Conservation (phyloP, 305 asterid species). For the Fraxinus xanthoxyloides region DNA sequence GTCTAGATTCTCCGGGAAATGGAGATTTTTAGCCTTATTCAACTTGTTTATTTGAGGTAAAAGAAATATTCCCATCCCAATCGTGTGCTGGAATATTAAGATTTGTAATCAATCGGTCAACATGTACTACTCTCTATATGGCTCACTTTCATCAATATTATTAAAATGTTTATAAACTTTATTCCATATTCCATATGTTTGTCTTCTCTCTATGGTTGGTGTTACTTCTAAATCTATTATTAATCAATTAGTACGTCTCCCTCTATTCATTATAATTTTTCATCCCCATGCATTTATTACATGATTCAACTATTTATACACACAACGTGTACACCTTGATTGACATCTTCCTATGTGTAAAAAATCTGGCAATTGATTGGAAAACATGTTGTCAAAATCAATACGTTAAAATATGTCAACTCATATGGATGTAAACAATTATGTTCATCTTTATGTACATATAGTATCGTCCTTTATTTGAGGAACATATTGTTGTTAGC, state of each 20-base stretch:
- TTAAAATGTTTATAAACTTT: conserved; percentile 4
- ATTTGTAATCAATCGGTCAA: conserved; percentile 30
- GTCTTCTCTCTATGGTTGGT: conserved; percentile 32
- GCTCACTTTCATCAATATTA: conserved; percentile 13
- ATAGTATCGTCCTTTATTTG: too few relatives aligned
- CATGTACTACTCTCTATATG: conserved; percentile 21
- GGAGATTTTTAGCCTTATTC: conserved; percentile 40
- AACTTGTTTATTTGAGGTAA: conserved; percentile 28
- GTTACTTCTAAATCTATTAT: background rate
- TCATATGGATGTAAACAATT: too few relatives aligned
- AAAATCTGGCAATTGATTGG: too few relatives aligned
- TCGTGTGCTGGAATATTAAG: conserved; percentile 33
- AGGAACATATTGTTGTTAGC: background rate
- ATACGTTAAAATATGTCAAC: too few relatives aligned
- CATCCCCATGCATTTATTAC: background rate
- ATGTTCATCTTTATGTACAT: too few relatives aligned
- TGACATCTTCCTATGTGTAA: too few relatives aligned
- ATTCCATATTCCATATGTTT: conserved; percentile 53
- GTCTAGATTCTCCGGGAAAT: conserved; percentile 86
- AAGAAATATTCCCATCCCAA: conserved; percentile 26
- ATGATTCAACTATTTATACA: too few relatives aligned
- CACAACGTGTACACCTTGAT: too few relatives aligned
- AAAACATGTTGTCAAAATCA: too few relatives aligned
- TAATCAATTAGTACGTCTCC: too few relatives aligned
- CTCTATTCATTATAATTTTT: too few relatives aligned